Evolutionary conservation across 768 basidiomycete species (phyloP), one percentile per base, ranked within the genome.

Genomic region (Kwoniella newhampshirensis): DNA sequence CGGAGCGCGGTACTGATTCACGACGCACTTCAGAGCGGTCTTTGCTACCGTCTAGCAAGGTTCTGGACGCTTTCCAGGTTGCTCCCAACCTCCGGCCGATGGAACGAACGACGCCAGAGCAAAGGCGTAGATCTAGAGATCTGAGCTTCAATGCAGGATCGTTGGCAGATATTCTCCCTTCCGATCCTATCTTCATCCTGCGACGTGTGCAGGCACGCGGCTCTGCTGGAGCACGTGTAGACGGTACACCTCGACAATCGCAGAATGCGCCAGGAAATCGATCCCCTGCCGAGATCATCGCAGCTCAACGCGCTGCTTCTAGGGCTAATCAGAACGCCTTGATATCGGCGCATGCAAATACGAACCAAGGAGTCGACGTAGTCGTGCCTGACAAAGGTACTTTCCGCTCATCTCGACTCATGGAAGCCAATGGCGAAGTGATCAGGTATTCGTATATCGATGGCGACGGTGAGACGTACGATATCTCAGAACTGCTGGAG

Each of bases 371-470:
- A 1, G 83, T 94, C 73, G 94, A 98, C 64, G 84, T 99, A 13
- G 77, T 91, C 8, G 79, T 97, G 1, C 88, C 89, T 1, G 89
- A 89, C 4, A 88, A 88, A 59, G 88, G 85, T 0, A 84, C 89
- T 69, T 81, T 98, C 9, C 86, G 94, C 27, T 92, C 90, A 66
- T 85, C 88, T 5, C 81, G 90, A 6, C 85, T 86, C 61, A 84
- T 89, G 20, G 61, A 68, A 11, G 54, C 51, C 27, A 72, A 66
- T 17, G 84, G 82, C 39, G 87, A 89, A 62, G 79, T 81, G 43
- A 87, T 91, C 78, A 86, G 93, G 0, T 99, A 99, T 74, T 96
- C 93, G 36, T 97, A 91, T 73, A 87, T 97, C 39, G 86, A 91
- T 60, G 82, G 84, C 2, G 90, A 92, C 60, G 94, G 92, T 2